phyloP scores from a whole-genome alignment of 2,329 filamentous ascomycete species.

The Microascus cirrosus region DNA sequence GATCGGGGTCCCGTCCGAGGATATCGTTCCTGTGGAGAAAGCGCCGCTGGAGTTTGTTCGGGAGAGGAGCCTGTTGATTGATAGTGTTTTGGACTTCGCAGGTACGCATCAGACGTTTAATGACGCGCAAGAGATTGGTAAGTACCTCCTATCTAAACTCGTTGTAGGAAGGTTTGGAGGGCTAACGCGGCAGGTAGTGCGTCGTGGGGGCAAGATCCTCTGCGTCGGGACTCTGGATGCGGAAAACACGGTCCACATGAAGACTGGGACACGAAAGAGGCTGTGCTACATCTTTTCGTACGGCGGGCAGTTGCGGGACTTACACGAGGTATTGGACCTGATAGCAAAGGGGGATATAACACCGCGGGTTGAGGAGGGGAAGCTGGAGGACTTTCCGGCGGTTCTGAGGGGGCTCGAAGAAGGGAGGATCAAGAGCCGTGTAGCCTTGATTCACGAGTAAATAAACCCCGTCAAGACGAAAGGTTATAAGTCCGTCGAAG shows the following conservation, averaged over 20 bases:
- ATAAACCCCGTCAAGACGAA: too few relatives aligned
- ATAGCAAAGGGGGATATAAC: constrained; percentile 19
- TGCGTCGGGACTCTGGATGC: constrained; percentile 26
- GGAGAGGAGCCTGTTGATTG: constrained; percentile 13
- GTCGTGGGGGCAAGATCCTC: constrained; percentile 22
- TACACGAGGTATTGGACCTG: constrained; percentile 21
- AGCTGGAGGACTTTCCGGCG: constrained; percentile 19
- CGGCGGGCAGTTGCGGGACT: constrained; percentile 25
- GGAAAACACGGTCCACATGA: constrained; percentile 29
- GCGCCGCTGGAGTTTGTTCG: constrained; percentile 17
- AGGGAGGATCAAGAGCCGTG: constrained; percentile 18
- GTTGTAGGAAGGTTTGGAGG: too few relatives aligned
- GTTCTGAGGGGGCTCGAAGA: constrained; percentile 20
- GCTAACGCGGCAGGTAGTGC: constrained; percentile 13
- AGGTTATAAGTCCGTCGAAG: too few relatives aligned
- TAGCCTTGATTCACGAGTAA: constrained; percentile 10
- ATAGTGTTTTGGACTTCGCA: constrained; percentile 21
- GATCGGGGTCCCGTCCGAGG: constrained; percentile 12
- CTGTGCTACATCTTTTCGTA: constrained; percentile 29
- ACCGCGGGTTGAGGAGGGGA: constrained; percentile 20
- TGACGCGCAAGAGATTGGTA: constrained; percentile 21
- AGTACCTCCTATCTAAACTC: too few relatives aligned
- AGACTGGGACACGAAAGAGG: constrained; percentile 29
- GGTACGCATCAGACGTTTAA: constrained; percentile 22
- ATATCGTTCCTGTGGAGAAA: constrained; percentile 18